phyloP scores from a whole-genome alignment of 495 filamentous ascomycete genomes.

The Daldinia childiae region DNA sequence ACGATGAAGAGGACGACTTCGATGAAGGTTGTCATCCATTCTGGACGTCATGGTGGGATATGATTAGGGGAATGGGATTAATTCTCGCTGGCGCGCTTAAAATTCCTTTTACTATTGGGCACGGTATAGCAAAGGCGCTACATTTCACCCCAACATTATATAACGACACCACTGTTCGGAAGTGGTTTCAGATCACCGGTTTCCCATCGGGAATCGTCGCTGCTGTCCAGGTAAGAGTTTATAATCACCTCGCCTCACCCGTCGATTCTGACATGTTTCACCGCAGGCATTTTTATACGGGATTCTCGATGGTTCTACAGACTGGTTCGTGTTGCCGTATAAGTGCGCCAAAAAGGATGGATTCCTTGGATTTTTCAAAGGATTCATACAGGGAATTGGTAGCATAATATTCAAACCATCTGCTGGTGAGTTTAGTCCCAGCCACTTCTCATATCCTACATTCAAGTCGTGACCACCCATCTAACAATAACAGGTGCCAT shows the following conservation, averaged over 20 bases:
- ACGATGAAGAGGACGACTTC: constrained; percentile 8
- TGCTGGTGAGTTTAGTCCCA: constrained; percentile 54
- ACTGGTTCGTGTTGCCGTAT: constrained; percentile 58
- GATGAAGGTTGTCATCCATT: constrained; percentile 36
- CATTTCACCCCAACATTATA: constrained; percentile 75
- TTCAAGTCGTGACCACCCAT: constrained; percentile 2
- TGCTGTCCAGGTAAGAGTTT: constrained; percentile 54
- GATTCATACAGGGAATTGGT: constrained; percentile 63
- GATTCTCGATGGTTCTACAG: constrained; percentile 60
- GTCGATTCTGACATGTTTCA: constrained; percentile 3
- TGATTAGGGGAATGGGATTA: constrained; percentile 55
- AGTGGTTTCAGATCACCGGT: constrained; percentile 66
- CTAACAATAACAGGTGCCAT: constrained; percentile 46
- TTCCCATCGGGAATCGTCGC: constrained; percentile 64
- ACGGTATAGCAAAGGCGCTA: constrained; percentile 70
- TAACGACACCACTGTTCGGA: constrained; percentile 68
- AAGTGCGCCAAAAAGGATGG: constrained; percentile 63
- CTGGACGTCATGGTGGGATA: constrained; percentile 32
- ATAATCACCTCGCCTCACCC: too few relatives aligned
- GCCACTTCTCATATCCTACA: neutral
- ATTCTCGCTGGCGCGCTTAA: constrained; percentile 61
- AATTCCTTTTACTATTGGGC: constrained; percentile 69
- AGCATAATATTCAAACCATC: constrained; percentile 63
- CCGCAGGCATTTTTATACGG: constrained; percentile 55
- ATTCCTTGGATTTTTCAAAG: constrained; percentile 63